Evolutionary conservation across 169 alveolate species (phyloP), one percentile per base, ranked within the genome.

Genomic region (Sarcocystis neurona): DNA sequence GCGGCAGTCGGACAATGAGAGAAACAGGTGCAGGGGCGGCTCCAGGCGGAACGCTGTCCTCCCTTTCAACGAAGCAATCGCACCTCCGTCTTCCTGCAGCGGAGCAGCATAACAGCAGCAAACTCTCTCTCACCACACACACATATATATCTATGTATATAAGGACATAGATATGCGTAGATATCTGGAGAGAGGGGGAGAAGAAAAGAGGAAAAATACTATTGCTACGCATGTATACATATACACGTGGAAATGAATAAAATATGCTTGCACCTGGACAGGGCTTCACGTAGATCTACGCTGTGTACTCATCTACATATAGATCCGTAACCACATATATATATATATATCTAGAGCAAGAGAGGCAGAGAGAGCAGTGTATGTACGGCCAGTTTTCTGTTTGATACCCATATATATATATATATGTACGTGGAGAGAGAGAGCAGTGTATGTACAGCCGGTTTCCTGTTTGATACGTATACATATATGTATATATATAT

Each of bases 1-100:
- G 75, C 87, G 87, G 27, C 87, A 79, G 75, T 79, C 87, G 77
- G 27, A 43, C 23, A 79, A 37, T 6, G 70, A 48, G 37, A 79
- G 58, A 37, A 79, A 53, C 74, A 79, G 75, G 34, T 79, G 66
- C 58, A 79, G 72, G 0, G 87, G 87, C 87, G 87, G 87, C 75
- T 79, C 72, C 37, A 79, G 75, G 18, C 87, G 75, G 37, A 30
- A 79, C 20, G 58, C 10, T 10, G 84, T 74, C 30, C 15, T 74
- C 32, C 27, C 84, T 53, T 23, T 23, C 66, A n/a, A n/a, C 23
- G 66, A 23, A 23, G 30, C 23, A 15, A 15, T 53, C 30, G 23
- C 66, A 53, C 30, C 66, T 53, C 66, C 66, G 30, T 53, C 66
- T 12, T 53, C 66, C 23, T 15, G 12, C 30, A 12, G 66, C 30